These are phyloP conservation scores for Serendipita sp. DNA, from an alignment of 768 basidiomycete species.

Conservation along the genomic window DNA sequence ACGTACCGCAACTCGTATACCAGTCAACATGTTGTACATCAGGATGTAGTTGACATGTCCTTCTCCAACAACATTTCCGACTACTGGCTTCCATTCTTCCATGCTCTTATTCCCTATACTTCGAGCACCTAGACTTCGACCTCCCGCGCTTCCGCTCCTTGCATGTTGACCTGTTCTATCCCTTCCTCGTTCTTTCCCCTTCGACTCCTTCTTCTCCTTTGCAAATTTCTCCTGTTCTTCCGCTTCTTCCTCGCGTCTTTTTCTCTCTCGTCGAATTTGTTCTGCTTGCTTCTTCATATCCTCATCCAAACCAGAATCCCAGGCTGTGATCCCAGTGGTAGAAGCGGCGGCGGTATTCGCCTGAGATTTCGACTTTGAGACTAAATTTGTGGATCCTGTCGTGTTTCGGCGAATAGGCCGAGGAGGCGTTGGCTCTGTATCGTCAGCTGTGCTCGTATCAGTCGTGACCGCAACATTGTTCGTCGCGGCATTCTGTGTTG, in stretches of 20 bases:
- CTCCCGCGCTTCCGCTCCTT: neutral
- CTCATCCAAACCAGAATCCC: constrained; percentile 42
- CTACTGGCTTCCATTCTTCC: constrained; percentile 45
- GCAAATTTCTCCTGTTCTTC: constrained; percentile 36
- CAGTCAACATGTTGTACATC: constrained; percentile 99
- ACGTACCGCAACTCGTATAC: constrained; percentile 84
- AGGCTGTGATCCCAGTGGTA: constrained; percentile 25
- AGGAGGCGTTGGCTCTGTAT: neutral
- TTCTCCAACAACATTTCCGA: constrained; percentile 95
- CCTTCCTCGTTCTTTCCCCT: constrained; percentile 15
- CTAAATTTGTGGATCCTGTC: constrained; percentile 32
- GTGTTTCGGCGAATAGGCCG: constrained; percentile 52
- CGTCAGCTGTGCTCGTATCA: too few species aligned
- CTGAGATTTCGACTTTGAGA: constrained; percentile 15
- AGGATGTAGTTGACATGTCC: constrained; percentile 96
- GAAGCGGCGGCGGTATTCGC: constrained; percentile 12
- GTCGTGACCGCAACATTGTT: neutral
- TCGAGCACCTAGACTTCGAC: constrained; percentile 5
- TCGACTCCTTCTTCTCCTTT: constrained; percentile 12
- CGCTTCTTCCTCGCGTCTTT: constrained; percentile 50
- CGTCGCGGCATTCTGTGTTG: neutral
- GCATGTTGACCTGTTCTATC: constrained; percentile 13
- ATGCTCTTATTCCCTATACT: constrained; percentile 1
- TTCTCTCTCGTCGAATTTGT: constrained; percentile 67
- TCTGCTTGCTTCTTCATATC: constrained; percentile 86